Evolutionary conservation across 2,329 filamentous ascomycete genomes (phyloP), one percentile per base, ranked within the genome.

Genomic region (Pseudocercospora cruenta): DNA sequence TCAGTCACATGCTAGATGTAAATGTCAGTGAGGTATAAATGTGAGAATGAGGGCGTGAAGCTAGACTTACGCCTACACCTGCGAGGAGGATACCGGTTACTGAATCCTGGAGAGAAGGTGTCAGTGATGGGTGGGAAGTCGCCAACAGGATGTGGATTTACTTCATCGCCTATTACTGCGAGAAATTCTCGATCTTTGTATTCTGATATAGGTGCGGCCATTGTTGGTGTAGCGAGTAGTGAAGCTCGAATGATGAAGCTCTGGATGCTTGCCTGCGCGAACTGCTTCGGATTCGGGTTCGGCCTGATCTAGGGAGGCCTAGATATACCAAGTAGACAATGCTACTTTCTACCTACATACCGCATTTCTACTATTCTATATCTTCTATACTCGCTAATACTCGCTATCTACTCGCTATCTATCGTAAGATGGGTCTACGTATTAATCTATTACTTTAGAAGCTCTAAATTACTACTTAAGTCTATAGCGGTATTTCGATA

Each of bases 101-200:
- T 57, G 95, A 97, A 82, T 96, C 92, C 95, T 99, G 67, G 22
- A 24, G 58, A 51, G 62, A 21, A 8, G 43, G 62, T 49, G 62
- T 53, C 28, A 9, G 33, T 19, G 1, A 7, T 21, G 22, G 31
- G 4, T n/a, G 39, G 2, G 10, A 19, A 45, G 9, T 19, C 26
- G 7, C 14, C 14, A 5, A 7, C 3, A 16, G 21, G 12, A 39
- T 51, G 24, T 22, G 24, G 12, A 66, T 70, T 58, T 78, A 92
- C 95, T 88, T 99, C 95, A 80, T 99, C 95, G 60, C 95, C 95
- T 78, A 99, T 99, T 58, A 99, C 94, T 70, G 95, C 95, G 66
- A 99, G 88, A 78, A 99, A 97, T 82, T 99, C 91, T 75, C 95
- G 88, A 82, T 98, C 93, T 82, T 88, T 88, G 80, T 87, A 88